Evolutionary conservation across 2,329 filamentous ascomycete genomes (phyloP).

Genomic region (Fusarium agapanthi): DNA sequence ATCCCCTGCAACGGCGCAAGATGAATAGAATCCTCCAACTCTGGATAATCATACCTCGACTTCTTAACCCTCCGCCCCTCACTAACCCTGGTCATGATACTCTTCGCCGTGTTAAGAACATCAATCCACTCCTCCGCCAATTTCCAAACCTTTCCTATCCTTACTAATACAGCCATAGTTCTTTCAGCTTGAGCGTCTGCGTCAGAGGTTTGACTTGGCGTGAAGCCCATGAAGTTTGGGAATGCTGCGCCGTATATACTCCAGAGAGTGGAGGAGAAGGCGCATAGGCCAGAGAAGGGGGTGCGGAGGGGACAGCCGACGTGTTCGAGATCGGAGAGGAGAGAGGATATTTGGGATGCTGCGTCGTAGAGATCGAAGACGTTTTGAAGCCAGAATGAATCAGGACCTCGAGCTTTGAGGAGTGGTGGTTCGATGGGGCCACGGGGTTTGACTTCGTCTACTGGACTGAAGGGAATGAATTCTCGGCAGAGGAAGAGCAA

Average conservation of each 20-base stretch:
- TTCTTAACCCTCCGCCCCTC: conserved; percentile 17
- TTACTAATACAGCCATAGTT: conserved; percentile 15
- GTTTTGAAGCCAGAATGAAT: conserved; percentile 34
- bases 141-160: conserved; percentile 31
- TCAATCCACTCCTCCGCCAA: conserved; percentile 41
- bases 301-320: conserved; percentile 32
- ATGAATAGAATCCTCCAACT: conserved; percentile 38
- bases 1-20: conserved; percentile 37
- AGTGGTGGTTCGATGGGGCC: conserved; percentile 39
- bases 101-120: conserved; percentile 34
- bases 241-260: conserved; percentile 36
- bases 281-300: conserved; percentile 34
- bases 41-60: conserved; percentile 39
- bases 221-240: conserved; percentile 32
- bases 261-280: conserved; percentile 30
- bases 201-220: not conserved
- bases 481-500: conserved; percentile 34
- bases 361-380: conserved; percentile 28
- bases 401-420: conserved; percentile 28
- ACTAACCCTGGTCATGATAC: conserved; percentile 17
- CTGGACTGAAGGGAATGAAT: conserved; percentile 36
- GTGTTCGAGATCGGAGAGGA: conserved; percentile 34
- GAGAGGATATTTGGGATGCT: conserved; percentile 33
- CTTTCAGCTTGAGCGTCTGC: conserved; percentile 27
- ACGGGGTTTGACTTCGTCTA: conserved; percentile 33